A percentile compares a stretch with the other conserved stretches of the same genome.
Conservation (phyloP, 805 yeast species). For the Wickerhamomyces kurtzmanii region DNA sequence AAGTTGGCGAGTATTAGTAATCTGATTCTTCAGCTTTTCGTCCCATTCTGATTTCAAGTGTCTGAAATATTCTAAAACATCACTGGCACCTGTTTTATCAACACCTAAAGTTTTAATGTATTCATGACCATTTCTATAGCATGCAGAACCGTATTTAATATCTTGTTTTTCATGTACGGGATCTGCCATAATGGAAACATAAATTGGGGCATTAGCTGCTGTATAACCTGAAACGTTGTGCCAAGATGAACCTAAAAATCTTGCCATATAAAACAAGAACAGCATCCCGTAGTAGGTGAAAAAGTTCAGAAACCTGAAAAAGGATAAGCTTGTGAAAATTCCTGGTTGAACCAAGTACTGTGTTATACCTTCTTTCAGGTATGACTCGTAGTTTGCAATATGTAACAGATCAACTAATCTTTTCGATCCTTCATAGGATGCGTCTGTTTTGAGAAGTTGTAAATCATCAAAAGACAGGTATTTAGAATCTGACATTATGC, state of each 20-base stretch:
- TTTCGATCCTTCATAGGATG: conserved; percentile 89
- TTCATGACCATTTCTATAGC: conserved; percentile 54
- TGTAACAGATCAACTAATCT: conserved; percentile 79
- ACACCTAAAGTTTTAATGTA: conserved; percentile 45
- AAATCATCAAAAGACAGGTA: conserved; percentile 68
- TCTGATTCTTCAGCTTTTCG: conserved; percentile 61
- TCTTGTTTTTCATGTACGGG: conserved; percentile 35
- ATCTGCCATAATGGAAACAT: conserved; percentile 46
- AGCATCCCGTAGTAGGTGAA: conserved; percentile 84
- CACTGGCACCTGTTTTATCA: conserved; percentile 55
- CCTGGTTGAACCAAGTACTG: conserved; percentile 92
- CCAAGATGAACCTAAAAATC: conserved; percentile 77
- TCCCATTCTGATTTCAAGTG: conserved; percentile 61
- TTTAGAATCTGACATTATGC: conserved; percentile 71
- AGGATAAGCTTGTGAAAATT: conserved; percentile 77
- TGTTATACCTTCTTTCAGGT: conserved; percentile 43
- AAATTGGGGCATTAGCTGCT: conserved; percentile 83
- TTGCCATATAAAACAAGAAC: conserved; percentile 70
- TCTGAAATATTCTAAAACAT: conserved; percentile 58
- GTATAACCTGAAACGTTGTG: conserved; percentile 83
- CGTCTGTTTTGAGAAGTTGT: conserved; percentile 51
- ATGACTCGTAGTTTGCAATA: conserved; percentile 48
- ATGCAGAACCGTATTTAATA: conserved; percentile 67
- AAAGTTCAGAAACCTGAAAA: conserved; percentile 63
- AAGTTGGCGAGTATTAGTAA: conserved; percentile 46